phyloP scores from a whole-genome alignment of 371 early-diverging fungal species.

The Syncephalastrum sp. region DNA sequence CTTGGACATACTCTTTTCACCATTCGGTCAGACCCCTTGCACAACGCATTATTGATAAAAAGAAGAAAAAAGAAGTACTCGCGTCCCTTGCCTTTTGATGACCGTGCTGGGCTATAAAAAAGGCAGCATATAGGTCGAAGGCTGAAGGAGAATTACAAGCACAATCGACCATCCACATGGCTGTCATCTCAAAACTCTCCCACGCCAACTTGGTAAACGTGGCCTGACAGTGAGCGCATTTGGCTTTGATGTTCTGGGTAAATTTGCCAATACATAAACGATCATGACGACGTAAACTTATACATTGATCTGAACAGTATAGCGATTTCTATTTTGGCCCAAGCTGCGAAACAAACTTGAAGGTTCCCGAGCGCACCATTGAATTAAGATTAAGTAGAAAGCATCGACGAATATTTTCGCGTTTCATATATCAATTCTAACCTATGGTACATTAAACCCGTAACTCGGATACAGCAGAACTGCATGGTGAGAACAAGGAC shows the following conservation, averaged over 20 bases:
- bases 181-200: too few relatives aligned
- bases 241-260: constrained; percentile 16
- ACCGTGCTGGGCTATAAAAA: too few relatives aligned
- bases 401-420: not conserved
- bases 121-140: too few relatives aligned
- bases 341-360: constrained; percentile 20
- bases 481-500: constrained; percentile 24
- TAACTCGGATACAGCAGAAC: constrained; percentile 27
- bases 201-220: constrained; percentile 2
- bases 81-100: too few relatives aligned
- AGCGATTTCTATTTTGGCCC: constrained; percentile 14
- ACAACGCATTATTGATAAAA: too few relatives aligned
- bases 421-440: not conserved
- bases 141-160: too few relatives aligned
- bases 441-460: too few relatives aligned
- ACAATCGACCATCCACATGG: too few relatives aligned
- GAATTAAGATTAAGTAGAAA: constrained; percentile 14
- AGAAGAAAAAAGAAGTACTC: too few relatives aligned
- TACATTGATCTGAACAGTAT: not conserved
- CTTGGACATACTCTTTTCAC: too few relatives aligned
- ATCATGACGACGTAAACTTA: not conserved
- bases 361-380: constrained; percentile 27
- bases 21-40: too few relatives aligned
- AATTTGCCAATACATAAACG: not conserved
- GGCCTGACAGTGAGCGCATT: constrained; percentile 6